phyloP scores from a whole-genome alignment of 2,329 filamentous ascomycete species.

The Mycocentrospora acerina region DNA sequence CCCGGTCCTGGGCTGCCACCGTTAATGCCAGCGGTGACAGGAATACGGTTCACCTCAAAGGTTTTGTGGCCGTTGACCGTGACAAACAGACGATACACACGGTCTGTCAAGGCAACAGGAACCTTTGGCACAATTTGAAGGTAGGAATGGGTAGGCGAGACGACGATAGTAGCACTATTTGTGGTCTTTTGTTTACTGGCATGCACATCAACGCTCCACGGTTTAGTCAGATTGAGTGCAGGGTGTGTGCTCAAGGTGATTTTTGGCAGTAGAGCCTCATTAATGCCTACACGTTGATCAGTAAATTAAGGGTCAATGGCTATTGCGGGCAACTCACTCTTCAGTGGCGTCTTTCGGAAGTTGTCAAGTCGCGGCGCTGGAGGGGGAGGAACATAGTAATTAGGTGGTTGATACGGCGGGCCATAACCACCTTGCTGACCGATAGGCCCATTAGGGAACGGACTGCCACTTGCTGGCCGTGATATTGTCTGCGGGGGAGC shows the following conservation, averaged over 20 bases:
- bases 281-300: conserved; percentile 25
- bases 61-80: conserved; percentile 65
- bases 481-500: conserved; percentile 42
- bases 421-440: conserved; percentile 26
- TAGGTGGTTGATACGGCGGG: conserved; percentile 34
- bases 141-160: conserved; percentile 67
- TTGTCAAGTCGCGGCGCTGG: conserved; percentile 31
- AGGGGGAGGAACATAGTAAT: conserved; percentile 31
- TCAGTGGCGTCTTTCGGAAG: conserved; percentile 40
- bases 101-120: conserved; percentile 62
- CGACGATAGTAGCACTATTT: conserved; percentile 70
- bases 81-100: conserved; percentile 77
- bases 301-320: conserved; percentile 1
- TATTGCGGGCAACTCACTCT: conserved; percentile 46
- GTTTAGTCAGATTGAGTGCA: conserved; percentile 61
- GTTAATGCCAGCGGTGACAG: conserved; percentile 40
- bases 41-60: conserved; percentile 60
- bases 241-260: conserved; percentile 70
- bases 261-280: conserved; percentile 67
- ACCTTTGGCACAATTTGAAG: conserved; percentile 71
- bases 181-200: conserved; percentile 67
- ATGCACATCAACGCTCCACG: conserved; percentile 64
- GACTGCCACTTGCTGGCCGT: conserved; percentile 45
- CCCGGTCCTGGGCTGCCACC: conserved; percentile 21
- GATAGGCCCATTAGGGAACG: conserved; percentile 40